These are phyloP conservation scores for Simmondsia chinensis DNA, from an alignment of 148 eudicot species.

Conservation along the genomic window DNA sequence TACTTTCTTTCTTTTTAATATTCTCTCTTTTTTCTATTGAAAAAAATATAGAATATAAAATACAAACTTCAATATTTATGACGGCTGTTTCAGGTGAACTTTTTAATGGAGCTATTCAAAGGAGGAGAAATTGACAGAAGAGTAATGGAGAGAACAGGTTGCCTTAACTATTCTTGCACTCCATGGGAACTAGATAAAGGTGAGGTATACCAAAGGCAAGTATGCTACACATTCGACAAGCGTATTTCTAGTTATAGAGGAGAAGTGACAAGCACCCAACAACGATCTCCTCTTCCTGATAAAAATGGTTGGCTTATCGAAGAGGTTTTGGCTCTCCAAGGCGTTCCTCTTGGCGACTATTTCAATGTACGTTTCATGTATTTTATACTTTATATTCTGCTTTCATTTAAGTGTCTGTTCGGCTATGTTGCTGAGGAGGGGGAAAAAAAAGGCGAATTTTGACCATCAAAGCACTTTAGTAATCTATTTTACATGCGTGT, in stretches of 20 bases:
- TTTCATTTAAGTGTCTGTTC: not conserved
- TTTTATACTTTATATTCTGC: not conserved
- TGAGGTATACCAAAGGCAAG: slow-evolving; percentile 70
- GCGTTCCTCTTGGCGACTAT: slow-evolving; percentile 81
- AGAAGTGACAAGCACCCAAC: slow-evolving; percentile 92
- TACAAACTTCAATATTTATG: not conserved
- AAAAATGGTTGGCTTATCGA: slow-evolving; percentile 83
- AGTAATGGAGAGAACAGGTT: slow-evolving; percentile 77
- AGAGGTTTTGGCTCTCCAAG: slow-evolving; percentile 88
- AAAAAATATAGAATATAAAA: no score
- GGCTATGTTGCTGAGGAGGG: not conserved
- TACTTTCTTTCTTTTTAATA: no score
- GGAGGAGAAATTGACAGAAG: slow-evolving; percentile 70
- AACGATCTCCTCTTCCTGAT: slow-evolving; percentile 56
- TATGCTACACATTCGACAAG: slow-evolving; percentile 74
- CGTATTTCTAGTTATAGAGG: slow-evolving; percentile 68
- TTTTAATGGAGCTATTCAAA: slow-evolving; percentile 72
- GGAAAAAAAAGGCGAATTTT: no score
- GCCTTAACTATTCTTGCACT: slow-evolving; percentile 71
- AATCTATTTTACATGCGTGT: no score
- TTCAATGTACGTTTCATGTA: slow-evolving; percentile 49
- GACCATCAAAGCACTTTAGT: no score
- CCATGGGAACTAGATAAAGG: slow-evolving; percentile 83
- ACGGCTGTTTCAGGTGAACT: slow-evolving; percentile 42
- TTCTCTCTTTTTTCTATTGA: no score